Evolutionary conservation across 768 basidiomycete genomes (phyloP).

Genomic region (Russula lepida): DNA sequence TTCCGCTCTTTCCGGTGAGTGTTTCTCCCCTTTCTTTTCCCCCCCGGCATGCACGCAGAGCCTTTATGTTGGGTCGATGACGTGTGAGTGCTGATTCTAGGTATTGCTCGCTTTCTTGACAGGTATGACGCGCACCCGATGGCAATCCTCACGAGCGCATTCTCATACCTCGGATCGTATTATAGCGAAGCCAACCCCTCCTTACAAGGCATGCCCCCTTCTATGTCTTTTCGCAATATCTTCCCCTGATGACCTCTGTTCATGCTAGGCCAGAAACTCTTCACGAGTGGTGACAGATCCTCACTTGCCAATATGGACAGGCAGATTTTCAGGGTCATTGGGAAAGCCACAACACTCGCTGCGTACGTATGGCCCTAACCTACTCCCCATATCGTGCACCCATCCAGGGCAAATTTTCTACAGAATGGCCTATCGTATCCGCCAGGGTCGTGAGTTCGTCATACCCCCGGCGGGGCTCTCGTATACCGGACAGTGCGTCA

Average conservation of each 20-base stretch:
- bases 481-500: conserved; percentile 71
- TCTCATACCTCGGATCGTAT: conserved; percentile 82
- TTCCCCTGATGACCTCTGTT: neutral
- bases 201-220: conserved; percentile 52
- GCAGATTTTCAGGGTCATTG: conserved; percentile 83
- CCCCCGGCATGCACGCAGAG: neutral
- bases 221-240: neutral
- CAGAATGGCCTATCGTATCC: conserved; percentile 89
- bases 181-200: conserved; percentile 87
- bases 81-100: neutral
- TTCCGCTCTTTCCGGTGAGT: conserved; percentile 37
- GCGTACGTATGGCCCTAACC: conserved; percentile 43
- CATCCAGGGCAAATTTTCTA: neutral
- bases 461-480: conserved; percentile 73
- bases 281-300: conserved; percentile 52
- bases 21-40: neutral
- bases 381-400: no score
- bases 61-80: neutral
- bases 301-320: conserved; percentile 83
- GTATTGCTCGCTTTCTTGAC: neutral
- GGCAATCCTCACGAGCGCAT: conserved; percentile 81
- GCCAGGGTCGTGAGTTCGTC: conserved; percentile 85
- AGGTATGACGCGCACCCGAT: conserved; percentile 91
- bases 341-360: conserved; percentile 82
- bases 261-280: conserved; percentile 62